Evolutionary conservation across 1,284 basidiomycete genomes (phyloP), one percentile per base, ranked within the genome.

Genomic region (Cryptococcus sp.): DNA sequence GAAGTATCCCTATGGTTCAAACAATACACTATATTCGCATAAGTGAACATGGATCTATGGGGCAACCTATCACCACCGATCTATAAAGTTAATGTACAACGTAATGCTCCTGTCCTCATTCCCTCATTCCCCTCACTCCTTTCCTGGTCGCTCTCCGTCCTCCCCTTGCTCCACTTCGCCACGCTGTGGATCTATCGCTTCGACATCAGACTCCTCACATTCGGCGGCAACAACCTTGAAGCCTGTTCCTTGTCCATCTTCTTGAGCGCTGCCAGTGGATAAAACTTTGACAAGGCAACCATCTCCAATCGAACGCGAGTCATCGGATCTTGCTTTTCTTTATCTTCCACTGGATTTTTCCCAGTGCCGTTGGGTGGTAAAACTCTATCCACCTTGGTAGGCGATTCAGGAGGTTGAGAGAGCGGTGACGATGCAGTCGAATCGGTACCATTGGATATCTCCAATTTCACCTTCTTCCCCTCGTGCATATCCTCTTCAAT

Each of bases 281-380:
- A 75, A 54, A 72, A 75, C 55, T 75, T 75, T 56, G 64, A 64
- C 59, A 73, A 49, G 31, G 70, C 70, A 1, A 73, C 60, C 38
- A 75, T 58, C 57, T 75, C 73, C 46, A 75, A 59, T 49, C 73
- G 58, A n/a, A 75, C 53, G 35, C 56, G 46, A 3, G 33, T n/a
- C 15, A 23, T 35, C 36, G 43, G 33, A 8, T 5, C 33, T 10
- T 13, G 10, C n/a, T 51, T 46, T 13, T 44, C 44, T 13, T 38
- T 31, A 30, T 10, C 5, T 8, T 14, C 46, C 13, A 42, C 32
- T 11, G n/a, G 5, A 30, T 34, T 13, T 23, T 30, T 23, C 13
- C 34, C 13, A n/a, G 46, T 7, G 6, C 48, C 10, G n/a, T 34
- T 30, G 7, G 31, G 5, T 13, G 43, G 30, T 15, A 31, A 43